Percentiles rank a stretch among this genome's conserved stretches.
Conservation (phyloP, 768 basidiomycete species). For the Rhizopogon vinicolor region DNA sequence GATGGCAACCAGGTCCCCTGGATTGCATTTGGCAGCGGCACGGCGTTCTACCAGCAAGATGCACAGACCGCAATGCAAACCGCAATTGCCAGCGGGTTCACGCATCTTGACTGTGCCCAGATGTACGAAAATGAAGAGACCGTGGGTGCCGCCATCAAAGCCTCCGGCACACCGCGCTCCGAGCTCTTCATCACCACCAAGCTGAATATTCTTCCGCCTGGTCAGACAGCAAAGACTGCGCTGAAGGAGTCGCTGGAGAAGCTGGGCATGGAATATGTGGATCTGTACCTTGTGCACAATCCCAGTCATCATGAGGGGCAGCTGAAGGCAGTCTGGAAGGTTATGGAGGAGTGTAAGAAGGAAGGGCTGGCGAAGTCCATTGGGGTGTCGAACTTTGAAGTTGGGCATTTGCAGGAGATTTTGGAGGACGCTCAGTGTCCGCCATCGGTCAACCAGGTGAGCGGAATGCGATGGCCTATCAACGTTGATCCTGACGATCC, state of each 20-base stretch:
- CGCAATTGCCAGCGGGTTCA: conserved; percentile 32
- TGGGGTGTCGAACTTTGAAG: conserved; percentile 45
- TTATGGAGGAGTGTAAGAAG: conserved; percentile 36
- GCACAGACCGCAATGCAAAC: conserved; percentile 18
- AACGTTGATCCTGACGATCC: neutral
- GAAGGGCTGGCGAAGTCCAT: conserved; percentile 34
- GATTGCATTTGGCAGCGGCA: conserved; percentile 36
- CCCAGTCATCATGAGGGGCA: conserved; percentile 14
- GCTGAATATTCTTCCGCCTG: conserved; percentile 23
- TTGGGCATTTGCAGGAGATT: conserved; percentile 33
- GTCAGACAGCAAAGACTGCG: conserved; percentile 31
- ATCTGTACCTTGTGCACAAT: conserved; percentile 43
- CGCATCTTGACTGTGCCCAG: conserved; percentile 38
- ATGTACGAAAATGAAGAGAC: conserved; percentile 34
- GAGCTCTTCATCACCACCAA: conserved; percentile 43
- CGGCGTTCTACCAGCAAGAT: conserved; percentile 26
- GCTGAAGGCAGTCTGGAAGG: conserved; percentile 37
- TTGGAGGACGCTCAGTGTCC: conserved; percentile 32
- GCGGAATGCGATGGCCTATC: neutral
- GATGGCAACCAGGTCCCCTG: conserved; percentile 32
- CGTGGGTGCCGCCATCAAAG: conserved; percentile 27
- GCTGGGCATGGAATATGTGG: conserved; percentile 35
- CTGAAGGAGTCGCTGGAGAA: conserved; percentile 36
- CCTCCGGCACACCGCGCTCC: conserved; percentile 30
- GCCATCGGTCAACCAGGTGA: conserved; percentile 45